Conservation (phyloP, 495 filamentous ascomycete species). For the Lindgomyces ingoldianus region DNA sequence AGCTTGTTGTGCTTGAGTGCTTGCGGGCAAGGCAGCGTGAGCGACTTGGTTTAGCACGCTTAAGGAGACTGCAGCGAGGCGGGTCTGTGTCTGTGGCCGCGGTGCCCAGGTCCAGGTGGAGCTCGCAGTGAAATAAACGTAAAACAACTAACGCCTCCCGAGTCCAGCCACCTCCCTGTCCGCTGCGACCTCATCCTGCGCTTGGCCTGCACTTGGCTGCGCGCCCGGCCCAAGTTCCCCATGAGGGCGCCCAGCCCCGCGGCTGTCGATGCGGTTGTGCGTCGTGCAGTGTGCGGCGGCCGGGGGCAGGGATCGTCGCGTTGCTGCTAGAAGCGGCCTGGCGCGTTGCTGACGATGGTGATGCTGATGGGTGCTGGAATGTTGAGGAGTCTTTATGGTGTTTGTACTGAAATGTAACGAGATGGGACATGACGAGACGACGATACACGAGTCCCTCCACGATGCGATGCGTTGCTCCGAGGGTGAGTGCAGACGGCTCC, state of each 20-base stretch:
- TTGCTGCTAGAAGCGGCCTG: neutral
- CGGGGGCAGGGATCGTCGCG: slow-evolving; percentile 13
- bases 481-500: too few species aligned
- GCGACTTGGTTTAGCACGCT: neutral
- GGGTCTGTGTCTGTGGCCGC: too few species aligned
- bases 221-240: slow-evolving; percentile 16
- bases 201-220: slow-evolving; percentile 13
- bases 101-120: slow-evolving; percentile 8
- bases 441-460: neutral
- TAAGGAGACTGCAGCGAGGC: neutral
- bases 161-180: slow-evolving; percentile 29
- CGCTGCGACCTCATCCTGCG: too few species aligned
- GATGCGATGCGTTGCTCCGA: neutral
- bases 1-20: too few species aligned
- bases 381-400: too few species aligned
- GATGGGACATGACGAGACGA: neutral
- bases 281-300: slow-evolving; percentile 12
- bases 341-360: neutral
- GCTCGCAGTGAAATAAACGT: slow-evolving; percentile 36
- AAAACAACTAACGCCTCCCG: slow-evolving; percentile 34
- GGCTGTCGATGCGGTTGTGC: slow-evolving; percentile 13
- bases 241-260: slow-evolving; percentile 9
- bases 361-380: neutral
- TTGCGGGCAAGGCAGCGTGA: slow-evolving; percentile 1
- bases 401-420: too few species aligned